Evolutionary conservation across 768 basidiomycete species (phyloP).

Genomic region (Inosperma sp.): DNA sequence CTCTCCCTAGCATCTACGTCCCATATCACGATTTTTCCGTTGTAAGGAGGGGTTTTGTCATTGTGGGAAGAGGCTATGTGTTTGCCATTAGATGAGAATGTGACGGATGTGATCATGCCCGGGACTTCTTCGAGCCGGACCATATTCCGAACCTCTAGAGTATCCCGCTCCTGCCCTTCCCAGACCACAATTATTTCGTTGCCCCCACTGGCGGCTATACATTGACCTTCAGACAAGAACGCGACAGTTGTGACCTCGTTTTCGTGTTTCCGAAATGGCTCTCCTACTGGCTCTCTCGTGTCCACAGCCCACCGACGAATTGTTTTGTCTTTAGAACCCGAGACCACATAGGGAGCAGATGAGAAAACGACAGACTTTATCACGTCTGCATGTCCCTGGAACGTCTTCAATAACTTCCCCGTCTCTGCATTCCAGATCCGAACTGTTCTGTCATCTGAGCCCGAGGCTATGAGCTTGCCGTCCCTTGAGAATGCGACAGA

Average conservation of each 20-base stretch:
- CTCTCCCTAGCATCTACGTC: no score
- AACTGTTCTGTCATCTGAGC: slow-evolving; percentile 8
- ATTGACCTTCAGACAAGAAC: slow-evolving; percentile 12
- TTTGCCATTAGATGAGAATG: no score
- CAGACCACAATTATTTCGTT: no score
- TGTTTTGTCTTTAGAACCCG: slow-evolving; percentile 13
- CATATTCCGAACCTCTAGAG: no score
- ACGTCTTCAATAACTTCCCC: background rate
- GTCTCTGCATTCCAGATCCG: slow-evolving; percentile 9
- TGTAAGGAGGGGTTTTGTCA: no score
- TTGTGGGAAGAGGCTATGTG: no score
- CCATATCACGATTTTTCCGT: no score
- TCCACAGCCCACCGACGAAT: slow-evolving; percentile 13
- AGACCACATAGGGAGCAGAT: slow-evolving; percentile 8
- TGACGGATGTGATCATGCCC: no score
- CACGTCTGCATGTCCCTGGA: slow-evolving; percentile 6
- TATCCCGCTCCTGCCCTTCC: no score
- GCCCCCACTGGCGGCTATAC: slow-evolving; percentile 7
- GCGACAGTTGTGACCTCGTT: slow-evolving; percentile 6
- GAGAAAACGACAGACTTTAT: slow-evolving; percentile 7
- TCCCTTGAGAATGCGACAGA: no score
- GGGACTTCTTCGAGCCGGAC: no score
- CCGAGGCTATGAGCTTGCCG: no score
- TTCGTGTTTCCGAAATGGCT: slow-evolving; percentile 2
- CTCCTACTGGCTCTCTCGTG: background rate